Evolutionary conservation across 306 rosid species (phyloP).

Genomic region (Vigna trinervia): DNA sequence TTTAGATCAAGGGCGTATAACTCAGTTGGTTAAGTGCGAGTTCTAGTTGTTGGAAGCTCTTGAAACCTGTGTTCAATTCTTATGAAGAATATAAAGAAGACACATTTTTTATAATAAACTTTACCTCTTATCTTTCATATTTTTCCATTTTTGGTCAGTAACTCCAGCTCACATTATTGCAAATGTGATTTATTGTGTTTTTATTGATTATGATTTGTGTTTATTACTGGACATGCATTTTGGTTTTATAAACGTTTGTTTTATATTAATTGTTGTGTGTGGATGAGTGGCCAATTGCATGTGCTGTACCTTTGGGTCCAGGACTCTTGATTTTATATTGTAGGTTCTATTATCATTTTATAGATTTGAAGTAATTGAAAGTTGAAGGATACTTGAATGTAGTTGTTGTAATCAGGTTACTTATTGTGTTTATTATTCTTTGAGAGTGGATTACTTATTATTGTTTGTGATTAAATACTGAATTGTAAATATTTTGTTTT

Average conservation of each 20-base stretch:
- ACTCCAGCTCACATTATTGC: background rate
- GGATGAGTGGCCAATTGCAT: constrained; percentile 3
- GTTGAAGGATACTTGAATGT: background rate
- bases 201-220: background rate
- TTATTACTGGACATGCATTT: background rate
- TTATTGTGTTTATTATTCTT: background rate
- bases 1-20: background rate
- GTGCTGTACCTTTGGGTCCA: constrained; percentile 16
- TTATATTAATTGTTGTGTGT: background rate
- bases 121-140: background rate
- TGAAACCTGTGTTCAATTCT: no score
- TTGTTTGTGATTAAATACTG: background rate
- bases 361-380: constrained; percentile 24
- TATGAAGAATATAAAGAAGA: no score
- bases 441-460: background rate
- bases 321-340: background rate
- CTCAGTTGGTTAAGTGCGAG: no score
- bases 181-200: background rate
- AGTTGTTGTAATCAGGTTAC: background rate
- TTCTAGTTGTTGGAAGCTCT: no score
- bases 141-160: constrained; percentile 17
- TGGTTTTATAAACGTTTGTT: no score
- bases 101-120: background rate
- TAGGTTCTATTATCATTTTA: background rate
- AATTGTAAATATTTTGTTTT: background rate